Percentiles rank a stretch among this genome's conserved stretches.
These are phyloP conservation scores for Shiraia bambusicola DNA, from an alignment of 2,329 filamentous ascomycete species.

Conservation along the genomic window DNA sequence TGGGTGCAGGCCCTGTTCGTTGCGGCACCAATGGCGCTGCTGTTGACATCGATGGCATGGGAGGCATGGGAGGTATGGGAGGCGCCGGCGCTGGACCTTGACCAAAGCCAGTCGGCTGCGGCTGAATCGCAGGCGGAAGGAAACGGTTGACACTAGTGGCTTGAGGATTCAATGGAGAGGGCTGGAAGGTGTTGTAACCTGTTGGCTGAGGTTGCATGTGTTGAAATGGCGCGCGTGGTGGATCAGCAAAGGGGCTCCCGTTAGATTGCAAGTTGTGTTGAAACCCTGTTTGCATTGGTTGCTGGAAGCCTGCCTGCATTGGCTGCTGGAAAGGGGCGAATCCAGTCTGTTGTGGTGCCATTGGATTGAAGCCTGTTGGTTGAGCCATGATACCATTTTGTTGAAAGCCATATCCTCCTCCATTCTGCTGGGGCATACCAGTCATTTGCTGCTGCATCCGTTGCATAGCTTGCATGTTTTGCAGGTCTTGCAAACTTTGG, in stretches of 20 bases:
- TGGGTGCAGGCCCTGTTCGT: constrained; percentile 81
- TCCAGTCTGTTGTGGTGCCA: constrained; percentile 40
- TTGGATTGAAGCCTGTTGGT: constrained; percentile 40
- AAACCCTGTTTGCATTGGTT: constrained; percentile 49
- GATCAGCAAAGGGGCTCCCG: constrained; percentile 56
- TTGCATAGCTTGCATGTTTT: constrained; percentile 41
- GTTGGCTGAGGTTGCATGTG: constrained; percentile 44
- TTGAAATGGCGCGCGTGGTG: constrained; percentile 50
- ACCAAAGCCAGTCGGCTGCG: constrained; percentile 56
- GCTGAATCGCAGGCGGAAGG: constrained; percentile 51
- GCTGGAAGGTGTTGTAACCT: constrained; percentile 41
- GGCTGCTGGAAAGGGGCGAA: constrained; percentile 47
- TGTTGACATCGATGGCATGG: constrained; percentile 59
- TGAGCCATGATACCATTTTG: constrained; percentile 43
- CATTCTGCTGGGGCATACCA: constrained; percentile 43
- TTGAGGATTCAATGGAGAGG: constrained; percentile 51
- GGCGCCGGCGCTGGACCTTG: constrained; percentile 60
- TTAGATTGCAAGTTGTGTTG: constrained; percentile 54
- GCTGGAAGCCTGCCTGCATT: constrained; percentile 50
- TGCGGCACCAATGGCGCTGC: constrained; percentile 69
- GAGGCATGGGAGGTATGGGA: constrained; percentile 57
- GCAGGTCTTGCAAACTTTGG: constrained; percentile 73
- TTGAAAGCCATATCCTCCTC: constrained; percentile 34
- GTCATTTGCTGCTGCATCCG: constrained; percentile 42
- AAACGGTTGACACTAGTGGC: constrained; percentile 56